Base-by-base conservation (phyloP, 2,329 filamentous ascomycete species). In the Ophiostoma ips region DNA sequence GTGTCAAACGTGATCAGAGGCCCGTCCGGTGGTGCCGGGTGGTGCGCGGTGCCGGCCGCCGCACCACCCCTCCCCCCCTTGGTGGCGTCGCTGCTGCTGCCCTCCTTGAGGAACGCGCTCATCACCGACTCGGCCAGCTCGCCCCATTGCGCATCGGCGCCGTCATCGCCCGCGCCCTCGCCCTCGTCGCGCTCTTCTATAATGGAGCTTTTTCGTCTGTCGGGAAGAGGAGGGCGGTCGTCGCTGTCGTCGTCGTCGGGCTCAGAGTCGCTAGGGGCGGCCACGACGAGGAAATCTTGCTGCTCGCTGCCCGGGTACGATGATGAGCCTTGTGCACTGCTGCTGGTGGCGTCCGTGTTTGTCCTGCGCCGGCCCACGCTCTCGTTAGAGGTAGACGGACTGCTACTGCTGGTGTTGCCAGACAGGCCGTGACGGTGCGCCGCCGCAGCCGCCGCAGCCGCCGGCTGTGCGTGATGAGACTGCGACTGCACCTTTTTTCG, bases 251-350 rank as follows among this genome's bases (percentile, higher is more conserved):
- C 41, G 1, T 52, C 46, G 11, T 51, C 54, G 0, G 52, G 45
- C 2, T 52, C 54, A 16, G 53, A 53, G 12, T 55, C 53, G 2
- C 52, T 46, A 2, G 55, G 55, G n/a, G 53, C 55, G 19, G 49
- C 53, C 15, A 56, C 48, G 10, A 56, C 52, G 35, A 56, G 21
- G 35, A 55, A 41, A 2, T 53, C 52, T 10, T 52, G 38, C 45
- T 38, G 49, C 35, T 21, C 21, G 15, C 18, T 35, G 34, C 18
- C n/a, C 21, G 0, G 46, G 33, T 11, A 13, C 13, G 9, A n/a
- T n/a, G n/a, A n/a, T n/a, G 46, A 35, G 3, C 12, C 24, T 5
- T 31, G 11, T 28, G 13, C 21, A 15, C 15, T 35, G 21, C 30
- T 33, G 18, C 28, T n/a, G n/a, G n/a, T n/a, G n/a, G n/a, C 35